Evolutionary conservation across 768 basidiomycete species (phyloP), one percentile per base, ranked within the genome.

Genomic region (Pholiota conissans): DNA sequence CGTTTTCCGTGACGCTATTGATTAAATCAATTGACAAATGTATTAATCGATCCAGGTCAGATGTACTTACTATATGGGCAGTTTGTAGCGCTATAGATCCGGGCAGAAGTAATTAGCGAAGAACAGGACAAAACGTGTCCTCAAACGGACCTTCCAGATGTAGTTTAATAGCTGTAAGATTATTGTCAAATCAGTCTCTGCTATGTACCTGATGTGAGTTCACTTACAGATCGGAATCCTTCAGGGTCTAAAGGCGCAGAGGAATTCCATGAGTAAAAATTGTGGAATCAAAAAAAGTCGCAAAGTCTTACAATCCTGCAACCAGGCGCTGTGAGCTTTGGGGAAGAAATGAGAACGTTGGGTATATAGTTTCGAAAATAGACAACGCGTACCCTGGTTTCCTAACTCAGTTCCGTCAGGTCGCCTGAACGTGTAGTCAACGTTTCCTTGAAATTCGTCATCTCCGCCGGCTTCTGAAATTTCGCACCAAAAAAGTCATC

Each of bases 1-100:
- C 85, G 64, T 89, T 90, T 72, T 90, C 86, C 2, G 86, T 89
- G n/a, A 89, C 84, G 63, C 84, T 86, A 50, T 54, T 24, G 14
- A 24, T 14, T 20, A 5, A 32, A 50, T 61, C 40, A 63, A 32
- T 52, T 13, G 24, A 9, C 32, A 13, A n/a, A 18, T 13, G 2
- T n/a, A 0, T 14, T 18, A 45, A 26, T 54, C 28, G 47, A 55
- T 28, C 10, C 30, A 50, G 18, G 24, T 30, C 9, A 26, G 28
- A 24, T 45, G 42, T 27, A 63, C 73, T 48, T 51, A 75, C 76
- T 70, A 75, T 58, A 76, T 75, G 1, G 76, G 76, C n/a, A 68
- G 65, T 61, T 76, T 76, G 63, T 77, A 77, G 51, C 69, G 71
- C 72, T 76, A 58, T 59, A 74, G 73, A 70, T 65, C 30, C 35